Base-by-base conservation (phyloP, 257 asterid species). In the Primulina tabacum region DNA sequence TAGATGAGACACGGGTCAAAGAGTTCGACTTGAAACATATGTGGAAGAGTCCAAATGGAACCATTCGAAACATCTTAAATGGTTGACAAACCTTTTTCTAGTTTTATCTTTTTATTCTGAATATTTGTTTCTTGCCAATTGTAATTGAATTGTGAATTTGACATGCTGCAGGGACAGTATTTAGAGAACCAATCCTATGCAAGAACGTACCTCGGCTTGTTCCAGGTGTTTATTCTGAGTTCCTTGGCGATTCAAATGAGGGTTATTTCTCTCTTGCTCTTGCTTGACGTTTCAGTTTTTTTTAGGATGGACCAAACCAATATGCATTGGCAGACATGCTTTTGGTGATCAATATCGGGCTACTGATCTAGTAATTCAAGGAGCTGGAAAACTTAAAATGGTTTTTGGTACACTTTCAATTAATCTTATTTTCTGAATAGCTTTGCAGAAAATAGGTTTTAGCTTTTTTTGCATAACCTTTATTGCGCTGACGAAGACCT, bases 31-130 rank as follows among this genome's bases (percentile, higher is more conserved):
- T 86, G 84, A 86, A 76, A 73, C 40, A 80, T n/a, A 86, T 86
- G 91, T 86, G 91, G 91, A 83, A 67, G 76, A 86, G 91, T 75
- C 91, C 91, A 70, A 86, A 86, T 75, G 91, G 91, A 68, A 86
- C 89, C 21, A 86, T 86, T 38, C 81, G 91, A n/a, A 86, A 86
- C 80, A 86, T 86, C 77, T 80, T 86, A 74, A 86, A 86, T 61
- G 91, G 91, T 86, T 37, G 69, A 29, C 58, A 43, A 69, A 60
- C 61, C 40, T 64, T 65, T 18, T 21, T 65, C 32, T 30, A 56
- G 70, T 38, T 65, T 77, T 55, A 8, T 38, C 50, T 38, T 68
- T 66, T 33, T 37, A 17, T 59, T 67, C 62, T 33, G 59, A 64
- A 74, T 71, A 59, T 66, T 73, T 40, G 6, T 56, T 73, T 62